phyloP scores from a whole-genome alignment of 2,329 filamentous ascomycete genomes.

The Colletotrichum melonis region DNA sequence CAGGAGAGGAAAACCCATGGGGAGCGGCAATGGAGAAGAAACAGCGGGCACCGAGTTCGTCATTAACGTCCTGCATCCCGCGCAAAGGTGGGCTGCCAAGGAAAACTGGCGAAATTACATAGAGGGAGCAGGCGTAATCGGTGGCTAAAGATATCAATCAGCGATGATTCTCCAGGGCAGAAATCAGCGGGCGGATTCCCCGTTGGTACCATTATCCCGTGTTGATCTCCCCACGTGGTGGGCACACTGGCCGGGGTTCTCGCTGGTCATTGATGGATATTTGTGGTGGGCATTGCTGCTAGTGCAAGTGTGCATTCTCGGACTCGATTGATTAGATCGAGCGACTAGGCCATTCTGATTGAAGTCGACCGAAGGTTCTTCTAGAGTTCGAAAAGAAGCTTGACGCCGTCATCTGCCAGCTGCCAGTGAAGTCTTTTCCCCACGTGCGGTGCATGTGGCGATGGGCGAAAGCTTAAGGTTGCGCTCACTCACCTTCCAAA shows the following conservation, averaged over 20 bases:
- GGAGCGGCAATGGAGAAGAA: background rate
- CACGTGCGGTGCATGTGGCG: constrained; percentile 3
- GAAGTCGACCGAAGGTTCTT: constrained; percentile 4
- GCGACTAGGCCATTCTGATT: background rate
- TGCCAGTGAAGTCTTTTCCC: background rate
- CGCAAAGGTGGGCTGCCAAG: constrained; percentile 28
- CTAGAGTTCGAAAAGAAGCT: background rate
- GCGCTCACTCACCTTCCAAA: background rate
- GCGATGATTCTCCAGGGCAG: background rate
- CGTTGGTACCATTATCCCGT: constrained; percentile 10
- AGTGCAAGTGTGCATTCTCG: background rate
- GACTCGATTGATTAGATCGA: background rate
- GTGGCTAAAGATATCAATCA: constrained; percentile 29
- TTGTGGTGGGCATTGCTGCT: background rate
- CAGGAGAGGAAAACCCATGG: background rate
- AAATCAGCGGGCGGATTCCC: background rate
- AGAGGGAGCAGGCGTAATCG: constrained; percentile 10
- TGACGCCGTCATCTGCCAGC: background rate
- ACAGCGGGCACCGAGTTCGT: constrained; percentile 30
- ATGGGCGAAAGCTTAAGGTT: constrained; percentile 10
- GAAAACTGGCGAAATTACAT: constrained; percentile 25
- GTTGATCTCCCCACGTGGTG: constrained; percentile 30
- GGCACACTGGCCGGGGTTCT: constrained; percentile 5
- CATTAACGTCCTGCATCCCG: constrained; percentile 17
- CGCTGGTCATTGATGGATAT: background rate